Conservation (phyloP, 345 rosid species). For the Salix suchowensis region DNA sequence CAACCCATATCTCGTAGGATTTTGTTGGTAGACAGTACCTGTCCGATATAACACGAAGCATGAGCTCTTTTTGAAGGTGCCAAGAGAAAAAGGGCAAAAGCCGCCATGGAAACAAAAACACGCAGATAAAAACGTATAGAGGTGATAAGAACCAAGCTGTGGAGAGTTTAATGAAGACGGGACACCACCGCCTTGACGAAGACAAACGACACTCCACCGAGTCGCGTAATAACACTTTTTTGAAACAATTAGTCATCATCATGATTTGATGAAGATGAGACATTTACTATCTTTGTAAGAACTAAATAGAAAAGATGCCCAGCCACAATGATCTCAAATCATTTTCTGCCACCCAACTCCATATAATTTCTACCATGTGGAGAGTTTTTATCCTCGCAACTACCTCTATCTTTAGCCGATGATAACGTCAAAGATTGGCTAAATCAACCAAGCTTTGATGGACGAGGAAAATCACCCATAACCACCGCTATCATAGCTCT, state of each 20-base stretch:
- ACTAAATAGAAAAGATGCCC: no score
- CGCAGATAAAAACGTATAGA: neutral
- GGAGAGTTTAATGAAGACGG: neutral
- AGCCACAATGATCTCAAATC: neutral
- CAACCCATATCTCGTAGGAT: neutral
- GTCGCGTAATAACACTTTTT: neutral
- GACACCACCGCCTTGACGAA: neutral
- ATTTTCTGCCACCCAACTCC: slow-evolving; percentile 12
- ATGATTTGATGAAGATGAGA: neutral
- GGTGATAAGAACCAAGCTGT: neutral
- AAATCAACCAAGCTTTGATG: neutral
- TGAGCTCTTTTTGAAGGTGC: neutral
- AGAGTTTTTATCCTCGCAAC: neutral
- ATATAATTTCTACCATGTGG: neutral
- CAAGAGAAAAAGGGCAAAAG: slow-evolving; percentile 2
- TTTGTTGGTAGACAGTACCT: neutral
- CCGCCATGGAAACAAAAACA: neutral
- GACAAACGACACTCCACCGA: neutral
- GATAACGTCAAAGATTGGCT: neutral
- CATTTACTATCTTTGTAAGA: no score
- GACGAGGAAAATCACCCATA: neutral
- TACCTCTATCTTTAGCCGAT: neutral
- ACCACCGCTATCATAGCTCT: neutral
- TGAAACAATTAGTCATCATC: neutral
- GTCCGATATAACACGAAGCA: neutral